Evolutionary conservation across 192 early-diverging fungal species (phyloP).

Genomic region (Coemansia sp.): DNA sequence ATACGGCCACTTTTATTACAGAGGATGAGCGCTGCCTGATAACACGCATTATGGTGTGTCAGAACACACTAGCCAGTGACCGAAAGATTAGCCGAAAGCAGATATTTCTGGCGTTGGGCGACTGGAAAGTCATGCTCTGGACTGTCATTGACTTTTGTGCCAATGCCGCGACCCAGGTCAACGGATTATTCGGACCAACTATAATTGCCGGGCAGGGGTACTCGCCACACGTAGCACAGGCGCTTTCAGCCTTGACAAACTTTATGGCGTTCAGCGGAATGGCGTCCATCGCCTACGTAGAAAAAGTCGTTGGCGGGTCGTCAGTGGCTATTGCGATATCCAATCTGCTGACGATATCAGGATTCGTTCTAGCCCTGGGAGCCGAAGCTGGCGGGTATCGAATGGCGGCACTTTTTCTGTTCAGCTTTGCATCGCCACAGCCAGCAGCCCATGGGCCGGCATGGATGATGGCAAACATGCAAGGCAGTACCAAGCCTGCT

Average conservation of each 20-base stretch:
- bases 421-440: slow-evolving; percentile 51
- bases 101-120: slow-evolving; percentile 18
- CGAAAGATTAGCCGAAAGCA: slow-evolving; percentile 26
- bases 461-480: slow-evolving; percentile 48
- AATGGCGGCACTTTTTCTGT: slow-evolving; percentile 37
- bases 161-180: slow-evolving; percentile 43
- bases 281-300: slow-evolving; percentile 38
- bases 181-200: slow-evolving; percentile 50
- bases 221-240: slow-evolving; percentile 28
- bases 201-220: slow-evolving; percentile 46
- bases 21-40: slow-evolving; percentile 25
- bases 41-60: slow-evolving; percentile 24
- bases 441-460: slow-evolving; percentile 45
- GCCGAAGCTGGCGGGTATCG: slow-evolving; percentile 9
- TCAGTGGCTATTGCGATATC: slow-evolving; percentile 27
- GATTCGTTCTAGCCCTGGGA: slow-evolving; percentile 32
- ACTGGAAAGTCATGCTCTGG: slow-evolving; percentile 45
- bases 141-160: slow-evolving; percentile 43
- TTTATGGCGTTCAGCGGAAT: slow-evolving; percentile 44
- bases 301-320: background rate
- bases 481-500: slow-evolving; percentile 45
- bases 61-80: slow-evolving; percentile 38
- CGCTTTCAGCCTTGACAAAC: slow-evolving; percentile 40
- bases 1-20: slow-evolving; percentile 35
- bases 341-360: slow-evolving; percentile 19